Base-by-base conservation (phyloP, 129 eudicot genomes). In the Deinandra increscens region DNA sequence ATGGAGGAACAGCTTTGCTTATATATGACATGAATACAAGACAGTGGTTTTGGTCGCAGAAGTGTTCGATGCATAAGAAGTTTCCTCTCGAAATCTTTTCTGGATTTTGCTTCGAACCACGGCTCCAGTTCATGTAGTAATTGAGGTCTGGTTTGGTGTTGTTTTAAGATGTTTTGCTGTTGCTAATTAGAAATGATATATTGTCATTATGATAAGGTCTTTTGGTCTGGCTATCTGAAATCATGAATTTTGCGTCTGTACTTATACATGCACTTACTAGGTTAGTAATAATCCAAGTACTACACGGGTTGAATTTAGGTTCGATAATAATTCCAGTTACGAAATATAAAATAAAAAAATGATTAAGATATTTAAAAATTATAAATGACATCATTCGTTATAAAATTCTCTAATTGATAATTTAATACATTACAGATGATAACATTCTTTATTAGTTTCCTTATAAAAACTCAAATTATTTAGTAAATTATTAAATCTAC, bases 71-170 rank as follows among this genome's bases (percentile, higher is more conserved):
- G 77, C 22, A 26, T 31, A 85, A 82, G 83, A 85, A 60, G 81
- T 82, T 56, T 70, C 79, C 78, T 19, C 84, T 75, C 46, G 81
- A 85, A 78, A 75, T 82, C 15, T 85, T 78, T 64, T 75, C 82
- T 6, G 90, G 87, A 12, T 81, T 85, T 76, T 85, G 90, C 74
- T 85, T 85, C 74, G 84, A 79, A 54, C 84, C 90, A 1, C 36
- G 71, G 48, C 70, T 77, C 26, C 81, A 70, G 76, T 77, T 60
- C 36, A 5, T 77, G 31, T 77, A 69, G 49, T n/a, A 10, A 58
- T 18, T 6, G 39, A 44, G 65, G 55, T 36, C 31, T 26, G 26
- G 37, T 55, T 37, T 26, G 31, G 31, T 15, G 9, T 36, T 4
- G 39, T 29, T 59, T 26, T 1, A 36, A 23, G 44, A 38, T 7